Conservation (phyloP, 2,329 filamentous ascomycete species). For the Zymoseptoria crescenta region DNA sequence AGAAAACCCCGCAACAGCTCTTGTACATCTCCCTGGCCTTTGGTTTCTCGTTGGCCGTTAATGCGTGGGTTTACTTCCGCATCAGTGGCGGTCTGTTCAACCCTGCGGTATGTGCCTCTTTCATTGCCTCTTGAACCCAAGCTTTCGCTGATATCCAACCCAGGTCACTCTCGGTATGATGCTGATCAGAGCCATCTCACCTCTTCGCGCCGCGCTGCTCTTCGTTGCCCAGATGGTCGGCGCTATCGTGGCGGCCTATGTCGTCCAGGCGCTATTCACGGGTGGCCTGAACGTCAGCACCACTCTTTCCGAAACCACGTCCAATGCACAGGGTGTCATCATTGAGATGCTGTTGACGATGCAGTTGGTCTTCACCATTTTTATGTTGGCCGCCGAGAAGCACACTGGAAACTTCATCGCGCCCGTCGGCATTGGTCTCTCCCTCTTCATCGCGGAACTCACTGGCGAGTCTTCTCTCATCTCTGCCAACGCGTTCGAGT, state of each 20-base stretch:
- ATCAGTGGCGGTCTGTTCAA: slow-evolving; percentile 22
- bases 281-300: slow-evolving; percentile 19
- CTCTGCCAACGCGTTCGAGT: neutral
- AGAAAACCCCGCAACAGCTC: neutral
- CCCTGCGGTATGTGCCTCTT: slow-evolving; percentile 13
- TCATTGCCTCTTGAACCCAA: neutral
- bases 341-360: slow-evolving; percentile 30
- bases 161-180: slow-evolving; percentile 20
- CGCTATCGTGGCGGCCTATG: slow-evolving; percentile 21
- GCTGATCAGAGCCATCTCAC: slow-evolving; percentile 14
- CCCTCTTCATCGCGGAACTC: slow-evolving; percentile 20
- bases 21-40: slow-evolving; percentile 21
- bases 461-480: neutral
- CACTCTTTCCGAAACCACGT: slow-evolving; percentile 18
- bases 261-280: slow-evolving; percentile 23
- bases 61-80: slow-evolving; percentile 28
- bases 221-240: slow-evolving; percentile 23
- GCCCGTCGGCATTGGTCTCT: slow-evolving; percentile 21
- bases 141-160: neutral
- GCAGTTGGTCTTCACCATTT: slow-evolving; percentile 26
- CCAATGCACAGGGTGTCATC: slow-evolving; percentile 23
- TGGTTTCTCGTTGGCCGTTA: slow-evolving; percentile 31
- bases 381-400: slow-evolving; percentile 32
- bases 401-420: slow-evolving; percentile 27
- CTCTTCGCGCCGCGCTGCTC: slow-evolving; percentile 16